Percentiles rank a stretch among this genome's conserved stretches.
These are phyloP conservation scores for Ulota crispa DNA, from an alignment of 225 moss, liverwort and hornwort genomes.

Conservation along the genomic window DNA sequence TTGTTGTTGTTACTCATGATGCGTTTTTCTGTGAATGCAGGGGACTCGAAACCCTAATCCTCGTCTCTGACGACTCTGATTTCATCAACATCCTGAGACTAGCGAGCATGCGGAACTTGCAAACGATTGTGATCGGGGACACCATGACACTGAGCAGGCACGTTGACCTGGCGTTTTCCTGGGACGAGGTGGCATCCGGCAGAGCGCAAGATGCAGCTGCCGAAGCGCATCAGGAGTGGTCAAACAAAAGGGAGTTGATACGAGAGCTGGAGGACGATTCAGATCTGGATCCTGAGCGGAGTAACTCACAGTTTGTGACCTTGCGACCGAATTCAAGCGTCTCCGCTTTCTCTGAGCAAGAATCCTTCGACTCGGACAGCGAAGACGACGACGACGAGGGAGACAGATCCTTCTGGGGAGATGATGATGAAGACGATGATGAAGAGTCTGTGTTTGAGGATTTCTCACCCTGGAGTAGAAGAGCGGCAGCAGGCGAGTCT, in stretches of 20 bases:
- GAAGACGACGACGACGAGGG: conserved; percentile 25
- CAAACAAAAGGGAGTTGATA: conserved; percentile 51
- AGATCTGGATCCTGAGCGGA: conserved; percentile 27
- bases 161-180: conserved; percentile 71
- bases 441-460: conserved; percentile 40
- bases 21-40: conserved; percentile 22
- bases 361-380: conserved; percentile 16
- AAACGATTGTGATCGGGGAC: conserved; percentile 79
- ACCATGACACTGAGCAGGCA: conserved; percentile 60
- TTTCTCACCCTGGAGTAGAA: conserved; percentile 24
- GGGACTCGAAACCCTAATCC: conserved; percentile 70
- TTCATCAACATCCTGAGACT: conserved; percentile 65
- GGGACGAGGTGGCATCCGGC: conserved; percentile 90
- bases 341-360: conserved; percentile 43
- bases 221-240: conserved; percentile 57
- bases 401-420: conserved; percentile 13
- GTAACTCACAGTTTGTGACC: conserved; percentile 14
- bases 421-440: conserved; percentile 7
- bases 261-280: conserved; percentile 60
- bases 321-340: conserved; percentile 43
- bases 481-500: conserved; percentile 18
- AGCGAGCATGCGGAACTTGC: conserved; percentile 61
- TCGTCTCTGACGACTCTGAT: conserved; percentile 91
- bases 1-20: background rate
- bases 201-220: conserved; percentile 54